Percentiles rank a stretch among this genome's conserved stretches.
phyloP scores from a whole-genome alignment of 495 filamentous ascomycete species.

The Daldinia concentrica region DNA sequence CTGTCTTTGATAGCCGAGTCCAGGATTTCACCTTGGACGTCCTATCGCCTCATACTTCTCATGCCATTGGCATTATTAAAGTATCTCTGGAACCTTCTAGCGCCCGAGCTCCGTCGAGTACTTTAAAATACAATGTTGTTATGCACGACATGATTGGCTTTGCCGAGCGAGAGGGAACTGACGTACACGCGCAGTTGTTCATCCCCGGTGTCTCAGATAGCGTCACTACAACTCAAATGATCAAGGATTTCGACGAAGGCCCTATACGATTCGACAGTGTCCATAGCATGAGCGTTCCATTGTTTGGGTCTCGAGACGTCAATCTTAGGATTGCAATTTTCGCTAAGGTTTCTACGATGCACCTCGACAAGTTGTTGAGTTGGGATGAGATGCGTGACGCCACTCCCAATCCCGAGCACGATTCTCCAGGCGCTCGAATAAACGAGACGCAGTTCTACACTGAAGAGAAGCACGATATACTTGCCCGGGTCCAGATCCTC shows the following conservation, averaged over 20 bases:
- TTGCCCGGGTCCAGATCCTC: slow-evolving; percentile 84
- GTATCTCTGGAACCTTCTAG: slow-evolving; percentile 93
- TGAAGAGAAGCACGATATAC: slow-evolving; percentile 93
- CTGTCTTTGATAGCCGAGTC: slow-evolving; percentile 93
- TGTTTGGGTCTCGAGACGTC: slow-evolving; percentile 77
- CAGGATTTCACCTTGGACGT: slow-evolving; percentile 94
- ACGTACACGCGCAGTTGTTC: slow-evolving; percentile 96
- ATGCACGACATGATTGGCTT: slow-evolving; percentile 98
- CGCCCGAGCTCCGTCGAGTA: slow-evolving; percentile 89
- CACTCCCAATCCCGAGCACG: slow-evolving; percentile 59
- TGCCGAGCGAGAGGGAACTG: slow-evolving; percentile 92
- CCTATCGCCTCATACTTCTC: slow-evolving; percentile 88
- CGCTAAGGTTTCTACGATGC: slow-evolving; percentile 89
- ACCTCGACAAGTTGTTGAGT: slow-evolving; percentile 95
- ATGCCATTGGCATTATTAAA: slow-evolving; percentile 87
- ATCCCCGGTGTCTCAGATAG: slow-evolving; percentile 93
- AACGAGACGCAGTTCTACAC: slow-evolving; percentile 91
- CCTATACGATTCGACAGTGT: slow-evolving; percentile 95
- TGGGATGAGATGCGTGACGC: slow-evolving; percentile 98
- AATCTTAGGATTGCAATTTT: slow-evolving; percentile 91
- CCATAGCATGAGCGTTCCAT: slow-evolving; percentile 97
- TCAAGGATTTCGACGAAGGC: slow-evolving; percentile 93
- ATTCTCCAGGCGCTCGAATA: slow-evolving; percentile 75
- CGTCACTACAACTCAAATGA: slow-evolving; percentile 94
- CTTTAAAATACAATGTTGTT: slow-evolving; percentile 96